A percentile compares a stretch with the other conserved stretches of the same genome.
Evolutionary conservation across 345 rosid species (phyloP).

Genomic region (Salix brachista): DNA sequence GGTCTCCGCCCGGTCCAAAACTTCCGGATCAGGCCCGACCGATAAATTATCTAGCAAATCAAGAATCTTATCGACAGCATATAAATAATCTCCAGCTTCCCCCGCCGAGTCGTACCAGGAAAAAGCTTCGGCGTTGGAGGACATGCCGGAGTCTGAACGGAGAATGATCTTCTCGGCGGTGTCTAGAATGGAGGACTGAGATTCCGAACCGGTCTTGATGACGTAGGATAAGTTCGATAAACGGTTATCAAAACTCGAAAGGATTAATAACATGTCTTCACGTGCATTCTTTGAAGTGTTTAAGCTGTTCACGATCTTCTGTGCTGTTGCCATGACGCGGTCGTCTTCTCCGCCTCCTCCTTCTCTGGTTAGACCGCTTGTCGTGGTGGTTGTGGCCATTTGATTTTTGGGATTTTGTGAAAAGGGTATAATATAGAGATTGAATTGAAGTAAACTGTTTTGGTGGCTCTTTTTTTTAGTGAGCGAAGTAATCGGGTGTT

Average conservation of each 20-base stretch:
- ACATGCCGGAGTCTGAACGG: slow-evolving; percentile 30
- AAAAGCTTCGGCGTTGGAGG: slow-evolving; percentile 14
- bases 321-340: slow-evolving; percentile 95
- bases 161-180: slow-evolving; percentile 67
- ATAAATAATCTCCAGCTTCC: slow-evolving; percentile 58
- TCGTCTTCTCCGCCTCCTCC: slow-evolving; percentile 53
- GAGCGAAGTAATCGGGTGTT: background rate
- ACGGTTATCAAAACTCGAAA: slow-evolving; percentile 93
- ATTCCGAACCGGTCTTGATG: slow-evolving; percentile 38
- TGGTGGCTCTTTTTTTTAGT: background rate
- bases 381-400: slow-evolving; percentile 26
- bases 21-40: slow-evolving; percentile 38
- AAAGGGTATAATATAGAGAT: background rate
- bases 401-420: background rate
- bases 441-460: background rate
- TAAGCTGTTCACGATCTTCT: slow-evolving; percentile 91
- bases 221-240: slow-evolving; percentile 77
- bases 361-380: slow-evolving; percentile 5
- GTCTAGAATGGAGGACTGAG: slow-evolving; percentile 38
- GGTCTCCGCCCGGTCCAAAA: slow-evolving; percentile 75
- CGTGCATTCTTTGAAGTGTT: slow-evolving; percentile 87
- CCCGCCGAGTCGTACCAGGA: slow-evolving; percentile 71
- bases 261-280: slow-evolving; percentile 89
- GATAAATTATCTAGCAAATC: slow-evolving; percentile 49
- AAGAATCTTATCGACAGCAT: slow-evolving; percentile 75